Base-by-base conservation (phyloP, 257 asterid genomes). In the Plectranthus barbatus region DNA sequence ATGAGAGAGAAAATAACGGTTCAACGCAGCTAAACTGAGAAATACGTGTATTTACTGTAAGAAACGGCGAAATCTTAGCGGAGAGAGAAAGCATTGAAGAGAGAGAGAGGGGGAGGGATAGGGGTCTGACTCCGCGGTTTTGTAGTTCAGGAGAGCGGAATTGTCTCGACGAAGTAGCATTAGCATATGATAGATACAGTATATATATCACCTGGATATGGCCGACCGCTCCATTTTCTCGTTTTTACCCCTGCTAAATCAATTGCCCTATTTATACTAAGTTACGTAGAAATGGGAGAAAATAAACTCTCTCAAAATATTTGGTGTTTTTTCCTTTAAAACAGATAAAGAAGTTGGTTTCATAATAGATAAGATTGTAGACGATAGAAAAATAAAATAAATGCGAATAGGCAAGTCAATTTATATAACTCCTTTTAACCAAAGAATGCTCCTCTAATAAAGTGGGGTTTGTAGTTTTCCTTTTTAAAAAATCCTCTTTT, bases 81-180 rank as follows among this genome's bases (percentile, higher is more conserved):
- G 75, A 42, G 64, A 60, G 67, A 47, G 54, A 68, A 6, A 57
- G 45, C 0, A 31, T 1, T 12, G 31, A 10, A 14, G 60, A 9
- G 42, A 29, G 72, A 56, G 58, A 69, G 73, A 23, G 55, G 24
- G 36, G 39, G 62, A 10, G 53, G 39, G 62, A 10, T 40, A 5
- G 14, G 7, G 13, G n/a, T 50, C 63, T 66, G 65, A 9, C 34
- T 60, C 55, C 54, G 81, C 76, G 78, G 72, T 67, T 75, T 75
- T 74, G 55, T 56, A 70, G 76, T 63, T 36, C 72, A 62, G 53
- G 34, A 40, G 51, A 58, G 63, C 72, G 80, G 62, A 46, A 55
- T 45, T 62, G 40, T 34, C 50, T 68, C 48, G 54, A 17, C 55
- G 62, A 40, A 52, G 51, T n/a, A 63, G 36, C 41, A 59, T 52